Conservation (phyloP, 345 rosid species). For the Acer yangbiense region DNA sequence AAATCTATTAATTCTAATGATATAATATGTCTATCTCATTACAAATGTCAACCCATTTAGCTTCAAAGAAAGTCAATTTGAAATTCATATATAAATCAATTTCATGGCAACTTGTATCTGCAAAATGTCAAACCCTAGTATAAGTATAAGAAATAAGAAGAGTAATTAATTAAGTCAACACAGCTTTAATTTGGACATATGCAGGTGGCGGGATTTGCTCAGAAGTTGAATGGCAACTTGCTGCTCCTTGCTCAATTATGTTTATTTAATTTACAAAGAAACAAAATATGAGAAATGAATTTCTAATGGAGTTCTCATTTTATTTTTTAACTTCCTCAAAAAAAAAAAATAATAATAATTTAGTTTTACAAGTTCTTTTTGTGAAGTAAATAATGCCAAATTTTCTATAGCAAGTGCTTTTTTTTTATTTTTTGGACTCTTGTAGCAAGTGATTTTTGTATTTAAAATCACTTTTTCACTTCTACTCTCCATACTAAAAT, state of each 20-base stretch:
- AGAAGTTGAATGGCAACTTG: not conserved
- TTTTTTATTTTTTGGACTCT: too few relatives aligned
- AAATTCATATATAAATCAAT: not conserved
- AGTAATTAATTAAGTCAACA: not conserved
- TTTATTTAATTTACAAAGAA: not conserved
- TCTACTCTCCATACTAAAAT: too few relatives aligned
- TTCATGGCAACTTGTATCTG: not conserved
- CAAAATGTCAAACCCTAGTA: not conserved
- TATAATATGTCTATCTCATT: too few relatives aligned
- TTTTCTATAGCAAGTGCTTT: too few relatives aligned
- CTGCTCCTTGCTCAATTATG: too few relatives aligned
- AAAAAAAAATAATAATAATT: too few relatives aligned
- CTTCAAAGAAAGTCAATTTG: not conserved
- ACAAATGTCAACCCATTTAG: conserved; percentile 1
- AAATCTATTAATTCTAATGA: too few relatives aligned
- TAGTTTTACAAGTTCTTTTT: too few relatives aligned
- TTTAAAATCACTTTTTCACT: too few relatives aligned
- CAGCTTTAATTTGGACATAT: not conserved
- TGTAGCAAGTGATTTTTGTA: too few relatives aligned
- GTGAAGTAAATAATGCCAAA: too few relatives aligned
- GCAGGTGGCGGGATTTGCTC: not conserved
- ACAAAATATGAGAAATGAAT: not conserved
- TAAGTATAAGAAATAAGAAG: not conserved
- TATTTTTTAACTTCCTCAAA: too few relatives aligned
- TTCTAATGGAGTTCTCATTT: not conserved